Conservation (phyloP, 352 stramenopile species). For the Pythium biforme region DNA sequence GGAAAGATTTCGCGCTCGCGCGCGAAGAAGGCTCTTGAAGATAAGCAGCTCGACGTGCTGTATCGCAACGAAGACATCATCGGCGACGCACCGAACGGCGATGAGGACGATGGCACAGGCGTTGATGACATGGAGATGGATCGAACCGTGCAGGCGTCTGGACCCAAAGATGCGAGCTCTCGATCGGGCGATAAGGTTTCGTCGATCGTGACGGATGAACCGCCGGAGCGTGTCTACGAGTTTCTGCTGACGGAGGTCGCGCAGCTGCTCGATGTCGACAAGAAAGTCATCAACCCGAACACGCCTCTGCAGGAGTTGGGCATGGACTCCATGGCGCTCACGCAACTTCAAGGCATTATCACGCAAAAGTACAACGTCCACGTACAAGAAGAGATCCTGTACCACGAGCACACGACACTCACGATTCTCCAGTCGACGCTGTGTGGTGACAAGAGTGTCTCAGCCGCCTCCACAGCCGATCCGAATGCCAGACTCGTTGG, state of each 20-base stretch:
- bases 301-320: constrained; percentile 71
- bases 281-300: constrained; percentile 43
- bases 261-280: constrained; percentile 53
- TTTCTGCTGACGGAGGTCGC: constrained; percentile 65
- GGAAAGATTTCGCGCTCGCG: constrained; percentile 97
- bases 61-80: constrained; percentile 85
- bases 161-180: constrained; percentile 27
- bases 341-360: constrained; percentile 94
- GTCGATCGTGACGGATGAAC: constrained; percentile 49
- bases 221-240: constrained; percentile 48
- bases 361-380: constrained; percentile 87
- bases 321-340: constrained; percentile 94
- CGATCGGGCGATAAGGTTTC: constrained; percentile 33
- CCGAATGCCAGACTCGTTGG: constrained; percentile 30
- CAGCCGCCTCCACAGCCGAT: constrained; percentile 14
- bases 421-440: constrained; percentile 77
- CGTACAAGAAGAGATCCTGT: constrained; percentile 92
- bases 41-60: constrained; percentile 59
- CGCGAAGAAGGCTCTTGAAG: constrained; percentile 66
- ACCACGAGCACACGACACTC: constrained; percentile 85
- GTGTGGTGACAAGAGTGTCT: constrained; percentile 38
- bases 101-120: constrained; percentile 31
- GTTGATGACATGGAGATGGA: constrained; percentile 33
- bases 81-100: constrained; percentile 36
- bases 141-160: constrained; percentile 9